Evolutionary conservation across 306 rosid genomes (phyloP), one percentile per base, ranked within the genome.

Genomic region (Cyamopsis tetragonoloba): DNA sequence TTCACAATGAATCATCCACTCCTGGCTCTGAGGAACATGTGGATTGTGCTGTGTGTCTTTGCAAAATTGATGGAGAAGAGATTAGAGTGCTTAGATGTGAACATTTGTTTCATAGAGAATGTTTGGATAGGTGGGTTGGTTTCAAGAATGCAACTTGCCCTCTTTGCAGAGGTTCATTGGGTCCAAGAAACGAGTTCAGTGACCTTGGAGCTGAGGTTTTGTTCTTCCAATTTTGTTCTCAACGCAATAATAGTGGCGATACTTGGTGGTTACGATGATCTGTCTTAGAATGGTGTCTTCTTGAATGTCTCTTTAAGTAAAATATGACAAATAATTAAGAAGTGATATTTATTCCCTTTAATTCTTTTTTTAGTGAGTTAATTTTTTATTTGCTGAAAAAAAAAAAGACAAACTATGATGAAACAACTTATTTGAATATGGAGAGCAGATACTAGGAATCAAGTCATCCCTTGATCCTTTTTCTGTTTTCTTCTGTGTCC

Each of bases 261-360:
- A 64, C 20, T 12, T 83, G 87, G 88, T 83, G 85, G 86, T 42
- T 83, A 38, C 81, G 86, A 15, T 86, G 50, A 74, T n/a, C n/a
- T n/a, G n/a, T n/a, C n/a, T n/a, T n/a, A n/a, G n/a, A n/a, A n/a
- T n/a, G n/a, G n/a, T n/a, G n/a, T n/a, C n/a, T n/a, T n/a, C n/a
- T n/a, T n/a, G n/a, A n/a, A n/a, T n/a, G n/a, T n/a, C n/a, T n/a
- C n/a, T n/a, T n/a, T n/a, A n/a, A n/a, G n/a, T n/a, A n/a, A n/a
- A n/a, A n/a, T n/a, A n/a, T n/a, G n/a, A n/a, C n/a, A n/a, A n/a
- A n/a, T n/a, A n/a, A n/a, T n/a, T n/a, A n/a, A n/a, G n/a, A n/a
- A n/a, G n/a, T n/a, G n/a, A n/a, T n/a, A n/a, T n/a, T n/a, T n/a
- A n/a, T n/a, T n/a, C n/a, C n/a, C n/a, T n/a, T n/a, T n/a, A n/a